Evolutionary conservation across 768 basidiomycete species (phyloP).

Genomic region (Tulasnella sp.): DNA sequence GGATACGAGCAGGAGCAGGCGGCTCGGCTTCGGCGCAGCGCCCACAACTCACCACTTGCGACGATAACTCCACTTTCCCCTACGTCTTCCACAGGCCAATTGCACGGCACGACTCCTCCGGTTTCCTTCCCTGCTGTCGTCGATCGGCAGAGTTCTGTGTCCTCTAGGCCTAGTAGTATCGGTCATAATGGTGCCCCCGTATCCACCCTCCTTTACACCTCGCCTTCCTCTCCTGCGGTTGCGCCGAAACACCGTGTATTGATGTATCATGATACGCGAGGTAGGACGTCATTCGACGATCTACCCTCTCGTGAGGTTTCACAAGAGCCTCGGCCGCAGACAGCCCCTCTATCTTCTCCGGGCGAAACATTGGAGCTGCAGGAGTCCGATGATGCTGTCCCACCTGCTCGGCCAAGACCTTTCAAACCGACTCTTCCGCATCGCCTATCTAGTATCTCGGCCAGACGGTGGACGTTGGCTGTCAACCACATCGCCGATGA

Average conservation of each 20-base stretch:
- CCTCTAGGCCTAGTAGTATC: not conserved
- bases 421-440: constrained; percentile 2
- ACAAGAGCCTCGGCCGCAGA: too few relatives aligned
- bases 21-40: not conserved
- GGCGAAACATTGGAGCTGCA: not conserved
- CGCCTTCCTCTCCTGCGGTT: constrained; percentile 1
- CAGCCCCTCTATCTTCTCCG: too few relatives aligned
- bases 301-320: not conserved
- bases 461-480: constrained; percentile 12
- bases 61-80: too few relatives aligned
- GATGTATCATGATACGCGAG: not conserved
- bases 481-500: constrained; percentile 11
- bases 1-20: constrained; percentile 1
- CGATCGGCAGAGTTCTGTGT: not conserved
- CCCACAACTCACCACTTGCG: not conserved
- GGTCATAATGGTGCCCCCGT: not conserved
- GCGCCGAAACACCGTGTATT: not conserved
- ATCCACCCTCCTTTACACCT: constrained; percentile 3
- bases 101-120: too few relatives aligned
- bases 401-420: not conserved
- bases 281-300: not conserved
- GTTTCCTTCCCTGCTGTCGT: too few relatives aligned
- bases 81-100: not conserved
- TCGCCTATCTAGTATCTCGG: constrained; percentile 1
- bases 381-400: not conserved